Evolutionary conservation across 257 asterid species (phyloP).

Genomic region (Salvia splendens): DNA sequence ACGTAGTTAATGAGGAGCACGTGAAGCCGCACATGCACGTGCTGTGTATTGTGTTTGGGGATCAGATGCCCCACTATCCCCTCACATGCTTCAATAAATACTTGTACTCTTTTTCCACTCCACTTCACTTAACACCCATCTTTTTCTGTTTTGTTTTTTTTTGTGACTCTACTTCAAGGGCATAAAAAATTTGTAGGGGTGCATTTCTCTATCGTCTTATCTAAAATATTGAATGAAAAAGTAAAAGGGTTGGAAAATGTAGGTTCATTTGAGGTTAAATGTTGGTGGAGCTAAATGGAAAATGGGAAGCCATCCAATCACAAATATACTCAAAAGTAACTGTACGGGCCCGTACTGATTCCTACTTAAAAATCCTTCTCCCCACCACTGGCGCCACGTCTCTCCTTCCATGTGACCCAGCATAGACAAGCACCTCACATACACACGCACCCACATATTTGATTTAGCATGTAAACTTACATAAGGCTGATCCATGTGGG

Average conservation of each 20-base stretch:
- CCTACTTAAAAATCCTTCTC: constrained; percentile 17
- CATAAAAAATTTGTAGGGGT: too few relatives aligned
- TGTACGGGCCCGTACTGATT: constrained; percentile 48
- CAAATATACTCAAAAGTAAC: not conserved
- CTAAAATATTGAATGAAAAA: not conserved
- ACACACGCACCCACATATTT: too few relatives aligned
- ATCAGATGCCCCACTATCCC: constrained; percentile 49
- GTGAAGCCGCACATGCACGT: constrained; percentile 71
- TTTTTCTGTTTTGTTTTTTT: not conserved
- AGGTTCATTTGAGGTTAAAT: not conserved
- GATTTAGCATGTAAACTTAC: not conserved
- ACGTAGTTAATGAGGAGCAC: constrained; percentile 41
- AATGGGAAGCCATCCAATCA: too few relatives aligned
- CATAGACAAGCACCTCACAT: too few relatives aligned
- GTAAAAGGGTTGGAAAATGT: not conserved
- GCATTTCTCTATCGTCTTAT: too few relatives aligned
- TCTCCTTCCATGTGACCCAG: constrained; percentile 25
- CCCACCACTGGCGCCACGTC: constrained; percentile 24
- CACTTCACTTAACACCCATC: constrained; percentile 18
- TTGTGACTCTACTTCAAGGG: not conserved
- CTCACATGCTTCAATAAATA: constrained; percentile 59
- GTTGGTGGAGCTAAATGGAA: not conserved
- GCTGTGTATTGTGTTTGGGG: constrained; percentile 62
- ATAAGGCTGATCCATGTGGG: too few relatives aligned
- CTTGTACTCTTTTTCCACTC: constrained; percentile 25